Base-by-base conservation (phyloP, 306 rosid genomes). In the Quercus variabilis region DNA sequence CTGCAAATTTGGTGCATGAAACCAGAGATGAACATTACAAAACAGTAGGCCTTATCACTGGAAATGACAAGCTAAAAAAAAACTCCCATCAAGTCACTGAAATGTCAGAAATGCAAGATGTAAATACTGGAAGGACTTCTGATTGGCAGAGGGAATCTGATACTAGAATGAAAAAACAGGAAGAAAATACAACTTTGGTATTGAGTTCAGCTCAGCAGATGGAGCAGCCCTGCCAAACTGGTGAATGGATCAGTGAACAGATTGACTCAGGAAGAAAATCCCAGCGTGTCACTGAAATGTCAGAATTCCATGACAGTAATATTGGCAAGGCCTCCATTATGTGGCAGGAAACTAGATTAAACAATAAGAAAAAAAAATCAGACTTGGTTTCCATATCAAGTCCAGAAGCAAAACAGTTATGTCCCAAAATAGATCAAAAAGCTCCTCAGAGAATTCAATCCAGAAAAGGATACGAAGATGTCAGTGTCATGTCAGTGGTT, bases 391-490 rank as follows among this genome's bases (percentile, higher is more conserved):
- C 78, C 20, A n/a, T 71, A 41, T 71, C 84, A 54, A 58, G 71
- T 71, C 78, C 79, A 58, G 87, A 81, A 81, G 81, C 83, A 58
- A 74, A 76, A 52, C 71, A 59, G 76, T 69, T 79, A 62, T 46
- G 25, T 52, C 67, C 76, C 28, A 71, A 18, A 65, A 77, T 85
- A 33, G 88, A 79, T 81, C 81, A 74, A 68, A 85, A 82, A 69
- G 69, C 57, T 78, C 71, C 74, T 83, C 91, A 81, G 82, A 88
- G 81, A 82, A 63, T 72, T 80, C 84, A 73, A 52, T 87, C 88
- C 71, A 60, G 82, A 57, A 87, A 80, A 76, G 89, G 89, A 78
- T 89, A 88, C 52, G 84, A 80, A 78, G 83, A 75, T 86, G 83
- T 55, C 69, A 69, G 75, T 80, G 73, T 65, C 35, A 54, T 33